Percentiles rank a stretch among this genome's conserved stretches.
Evolutionary conservation across 140 eudicot species (phyloP).

Genomic region (Ambrosia hybrid): DNA sequence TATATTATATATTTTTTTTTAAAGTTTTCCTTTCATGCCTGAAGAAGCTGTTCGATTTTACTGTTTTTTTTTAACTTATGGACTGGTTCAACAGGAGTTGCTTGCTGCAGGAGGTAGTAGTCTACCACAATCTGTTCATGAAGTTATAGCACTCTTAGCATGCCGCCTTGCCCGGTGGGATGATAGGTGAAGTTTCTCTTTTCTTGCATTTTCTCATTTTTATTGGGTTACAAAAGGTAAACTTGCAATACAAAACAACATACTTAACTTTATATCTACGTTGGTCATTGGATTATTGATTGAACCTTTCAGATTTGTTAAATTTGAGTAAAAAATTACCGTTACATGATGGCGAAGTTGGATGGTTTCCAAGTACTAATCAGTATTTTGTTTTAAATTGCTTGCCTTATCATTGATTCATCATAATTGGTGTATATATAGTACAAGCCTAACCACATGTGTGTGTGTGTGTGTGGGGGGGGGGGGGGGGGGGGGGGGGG

Average conservation of each 20-base stretch:
- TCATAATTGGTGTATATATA: too few relatives aligned
- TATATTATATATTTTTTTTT: not conserved
- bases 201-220: conserved; percentile 4
- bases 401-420: not conserved
- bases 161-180: conserved; percentile 96
- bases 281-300: conserved; percentile 2
- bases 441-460: too few relatives aligned
- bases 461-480: too few relatives aligned
- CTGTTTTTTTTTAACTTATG: not conserved
- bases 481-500: too few relatives aligned
- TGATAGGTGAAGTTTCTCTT: conserved; percentile 53
- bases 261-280: not conserved
- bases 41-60: not conserved
- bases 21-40: not conserved
- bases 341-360: not conserved
- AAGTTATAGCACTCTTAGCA: conserved; percentile 80
- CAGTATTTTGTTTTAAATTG: not conserved
- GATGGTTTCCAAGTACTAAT: not conserved
- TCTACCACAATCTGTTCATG: conserved; percentile 66
- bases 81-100: conserved; percentile 50
- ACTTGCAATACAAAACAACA: not conserved
- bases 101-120: conserved; percentile 74
- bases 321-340: not conserved
- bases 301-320: not conserved
- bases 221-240: not conserved